Evolutionary conservation across 768 basidiomycete species (phyloP).

Genomic region (Mrakia hoshinonis): DNA sequence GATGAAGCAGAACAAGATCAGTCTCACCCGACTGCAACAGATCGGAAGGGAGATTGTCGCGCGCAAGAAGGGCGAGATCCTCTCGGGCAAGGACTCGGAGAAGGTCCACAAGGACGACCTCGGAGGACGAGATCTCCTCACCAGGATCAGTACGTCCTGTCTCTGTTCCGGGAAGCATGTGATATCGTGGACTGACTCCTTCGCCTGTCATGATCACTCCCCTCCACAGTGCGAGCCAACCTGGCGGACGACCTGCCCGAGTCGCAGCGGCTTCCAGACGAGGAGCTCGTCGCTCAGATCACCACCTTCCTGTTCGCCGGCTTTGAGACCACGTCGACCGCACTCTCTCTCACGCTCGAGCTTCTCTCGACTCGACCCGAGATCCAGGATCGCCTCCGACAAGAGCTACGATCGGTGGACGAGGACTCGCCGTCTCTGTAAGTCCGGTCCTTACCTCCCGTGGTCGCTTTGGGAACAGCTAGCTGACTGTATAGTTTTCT

Average conservation of each 20-base stretch:
- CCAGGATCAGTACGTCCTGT: neutral
- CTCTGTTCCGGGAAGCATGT: no score
- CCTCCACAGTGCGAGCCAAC: constrained; percentile 1
- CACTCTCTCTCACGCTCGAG: neutral
- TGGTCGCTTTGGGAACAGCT: neutral
- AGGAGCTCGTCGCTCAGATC: neutral
- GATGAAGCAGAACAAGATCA: no score
- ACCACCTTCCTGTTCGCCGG: constrained; percentile 6
- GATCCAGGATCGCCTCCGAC: neutral
- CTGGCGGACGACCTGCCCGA: constrained; percentile 8
- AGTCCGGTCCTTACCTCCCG: neutral
- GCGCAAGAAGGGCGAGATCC: neutral
- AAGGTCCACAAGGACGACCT: neutral
- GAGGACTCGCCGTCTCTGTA: neutral
- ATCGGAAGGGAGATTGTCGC: neutral
- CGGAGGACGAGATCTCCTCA: neutral
- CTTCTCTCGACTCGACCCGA: neutral
- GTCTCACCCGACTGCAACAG: no score
- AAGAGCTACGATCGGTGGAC: neutral
- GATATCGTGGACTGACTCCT: no score
- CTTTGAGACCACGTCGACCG: neutral
- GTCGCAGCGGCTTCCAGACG: constrained; percentile 2
- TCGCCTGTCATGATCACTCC: neutral
- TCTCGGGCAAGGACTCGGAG: neutral
- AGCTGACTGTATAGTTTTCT: neutral